Evolutionary conservation across 805 yeast species (phyloP).

Genomic region (Candida glaebosa): DNA sequence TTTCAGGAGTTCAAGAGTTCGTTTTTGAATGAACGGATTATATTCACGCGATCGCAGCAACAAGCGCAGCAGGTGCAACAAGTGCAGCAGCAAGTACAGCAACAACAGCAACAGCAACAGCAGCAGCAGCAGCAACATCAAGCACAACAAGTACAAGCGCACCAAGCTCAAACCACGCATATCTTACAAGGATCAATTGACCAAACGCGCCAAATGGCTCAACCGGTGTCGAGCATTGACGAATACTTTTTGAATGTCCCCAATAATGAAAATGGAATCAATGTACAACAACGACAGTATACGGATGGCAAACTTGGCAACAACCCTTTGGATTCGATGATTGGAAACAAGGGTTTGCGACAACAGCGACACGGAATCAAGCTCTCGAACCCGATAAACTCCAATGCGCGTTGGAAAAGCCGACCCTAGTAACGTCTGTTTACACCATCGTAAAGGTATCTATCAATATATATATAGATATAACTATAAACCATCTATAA

Average conservation of each 20-base stretch:
- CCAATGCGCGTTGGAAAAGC: conserved; percentile 2
- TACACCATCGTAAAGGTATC: not conserved
- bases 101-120: conserved; percentile 4
- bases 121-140: conserved; percentile 3
- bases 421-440: not conserved
- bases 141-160: conserved; percentile 8
- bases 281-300: conserved; percentile 1
- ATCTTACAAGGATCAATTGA: conserved; percentile 1
- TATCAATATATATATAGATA: conserved; percentile 1
- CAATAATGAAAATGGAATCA: not conserved
- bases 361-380: conserved; percentile 4
- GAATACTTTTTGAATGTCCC: conserved; percentile 20
- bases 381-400: conserved; percentile 3
- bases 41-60: conserved; percentile 22
- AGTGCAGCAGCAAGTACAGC: conserved; percentile 4
- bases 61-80: conserved; percentile 12
- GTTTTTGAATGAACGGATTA: conserved; percentile 38
- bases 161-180: conserved; percentile 1
- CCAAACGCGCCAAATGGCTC: not conserved
- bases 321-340: conserved; percentile 3
- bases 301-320: not conserved
- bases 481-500: too few relatives aligned
- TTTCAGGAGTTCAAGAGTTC: conserved; percentile 43
- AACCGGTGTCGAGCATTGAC: conserved; percentile 16
- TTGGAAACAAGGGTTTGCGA: not conserved